These are phyloP conservation scores for Podaxis rugospora DNA, from an alignment of 768 basidiomycete species.

Conservation along the genomic window DNA sequence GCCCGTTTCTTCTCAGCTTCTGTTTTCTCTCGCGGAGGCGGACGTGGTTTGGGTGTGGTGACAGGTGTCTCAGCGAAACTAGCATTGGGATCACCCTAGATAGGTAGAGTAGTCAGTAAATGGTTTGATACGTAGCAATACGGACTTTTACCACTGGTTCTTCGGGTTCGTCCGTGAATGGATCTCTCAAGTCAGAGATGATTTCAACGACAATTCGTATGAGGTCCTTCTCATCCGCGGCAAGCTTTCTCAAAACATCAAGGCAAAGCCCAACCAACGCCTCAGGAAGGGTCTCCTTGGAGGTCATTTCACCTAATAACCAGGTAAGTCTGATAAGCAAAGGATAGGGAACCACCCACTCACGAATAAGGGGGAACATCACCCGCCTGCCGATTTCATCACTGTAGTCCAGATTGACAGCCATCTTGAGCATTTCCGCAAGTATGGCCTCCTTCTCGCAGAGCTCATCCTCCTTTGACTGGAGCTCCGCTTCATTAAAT, in stretches of 20 bases:
- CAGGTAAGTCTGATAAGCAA: not conserved
- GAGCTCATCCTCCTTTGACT: conserved; percentile 41
- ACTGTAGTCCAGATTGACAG: conserved; percentile 79
- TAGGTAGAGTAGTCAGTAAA: not conserved
- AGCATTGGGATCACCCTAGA: conserved; percentile 18
- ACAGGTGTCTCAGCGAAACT: conserved; percentile 24
- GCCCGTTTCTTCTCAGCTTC: conserved; percentile 46
- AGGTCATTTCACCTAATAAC: conserved; percentile 72
- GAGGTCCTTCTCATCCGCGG: conserved; percentile 74
- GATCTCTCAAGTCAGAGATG: conserved; percentile 73
- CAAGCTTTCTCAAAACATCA: conserved; percentile 74
- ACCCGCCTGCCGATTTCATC: conserved; percentile 89
- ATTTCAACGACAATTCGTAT: conserved; percentile 88
- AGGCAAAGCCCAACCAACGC: conserved; percentile 68
- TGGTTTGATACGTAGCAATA: not conserved
- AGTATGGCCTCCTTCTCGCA: conserved; percentile 62
- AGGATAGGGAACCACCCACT: conserved; percentile 26
- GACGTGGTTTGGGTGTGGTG: conserved; percentile 18
- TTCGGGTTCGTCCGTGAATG: conserved; percentile 30
- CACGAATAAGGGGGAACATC: conserved; percentile 83
- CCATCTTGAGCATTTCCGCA: conserved; percentile 77
- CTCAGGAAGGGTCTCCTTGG: conserved; percentile 65
- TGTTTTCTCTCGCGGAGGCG: conserved; percentile 36
- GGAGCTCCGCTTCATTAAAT: conserved; percentile 29
- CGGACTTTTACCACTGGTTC: conserved; percentile 1